Evolutionary conservation across 805 yeast species (phyloP).

Genomic region (Candida vartiovaarae): DNA sequence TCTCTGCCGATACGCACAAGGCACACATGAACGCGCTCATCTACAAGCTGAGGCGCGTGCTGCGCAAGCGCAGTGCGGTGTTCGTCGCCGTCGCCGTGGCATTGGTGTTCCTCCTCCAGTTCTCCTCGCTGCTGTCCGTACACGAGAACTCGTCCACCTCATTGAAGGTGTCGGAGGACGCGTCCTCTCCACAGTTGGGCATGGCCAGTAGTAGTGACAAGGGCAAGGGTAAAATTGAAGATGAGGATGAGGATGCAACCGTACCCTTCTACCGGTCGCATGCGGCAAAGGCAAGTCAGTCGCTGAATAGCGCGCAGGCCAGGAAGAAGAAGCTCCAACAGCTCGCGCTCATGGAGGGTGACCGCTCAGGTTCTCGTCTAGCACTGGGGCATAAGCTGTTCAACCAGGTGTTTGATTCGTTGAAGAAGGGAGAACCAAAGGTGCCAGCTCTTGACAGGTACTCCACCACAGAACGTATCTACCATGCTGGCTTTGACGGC

Average conservation of each 20-base stretch:
- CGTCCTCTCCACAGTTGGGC: not conserved
- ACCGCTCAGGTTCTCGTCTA: constrained; percentile 27
- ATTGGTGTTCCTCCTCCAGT: constrained; percentile 9
- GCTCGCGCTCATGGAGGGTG: constrained; percentile 22
- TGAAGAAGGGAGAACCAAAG: constrained; percentile 39
- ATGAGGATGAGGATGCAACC: constrained; percentile 14
- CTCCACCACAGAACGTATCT: constrained; percentile 38
- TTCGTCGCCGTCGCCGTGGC: constrained; percentile 6
- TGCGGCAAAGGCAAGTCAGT: constrained; percentile 8
- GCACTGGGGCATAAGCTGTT: constrained; percentile 36
- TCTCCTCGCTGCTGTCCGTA: constrained; percentile 7
- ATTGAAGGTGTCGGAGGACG: not conserved
- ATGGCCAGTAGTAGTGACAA: not conserved
- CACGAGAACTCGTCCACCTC: not conserved
- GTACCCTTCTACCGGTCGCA: constrained; percentile 21
- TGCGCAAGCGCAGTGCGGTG: constrained; percentile 12
- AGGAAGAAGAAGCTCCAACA: constrained; percentile 16
- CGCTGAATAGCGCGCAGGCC: constrained; percentile 1
- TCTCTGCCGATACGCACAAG: not conserved
- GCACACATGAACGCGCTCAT: constrained; percentile 5
- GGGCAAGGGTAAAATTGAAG: not conserved
- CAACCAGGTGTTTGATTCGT: constrained; percentile 33
- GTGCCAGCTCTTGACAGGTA: constrained; percentile 37
- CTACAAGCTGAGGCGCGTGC: constrained; percentile 11
- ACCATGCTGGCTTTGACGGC: constrained; percentile 46